Conservation (phyloP, 345 rosid species). For the Populus simonii region DNA sequence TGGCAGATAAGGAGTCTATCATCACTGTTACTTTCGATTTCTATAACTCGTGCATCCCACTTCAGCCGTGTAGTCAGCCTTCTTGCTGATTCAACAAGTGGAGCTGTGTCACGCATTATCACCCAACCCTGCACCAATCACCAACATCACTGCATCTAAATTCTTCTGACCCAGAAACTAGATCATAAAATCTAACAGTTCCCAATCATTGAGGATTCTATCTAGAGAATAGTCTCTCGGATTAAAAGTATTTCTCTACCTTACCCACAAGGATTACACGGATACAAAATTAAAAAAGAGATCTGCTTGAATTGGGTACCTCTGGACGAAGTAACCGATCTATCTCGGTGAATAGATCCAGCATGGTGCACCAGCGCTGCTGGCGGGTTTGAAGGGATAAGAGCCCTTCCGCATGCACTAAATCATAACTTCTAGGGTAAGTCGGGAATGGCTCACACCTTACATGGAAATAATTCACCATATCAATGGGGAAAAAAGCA, state of each 20-base stretch:
- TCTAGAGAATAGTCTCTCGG: too few relatives aligned
- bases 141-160: neutral
- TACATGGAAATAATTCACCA: constrained; percentile 4
- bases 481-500: neutral
- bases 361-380: constrained; percentile 47
- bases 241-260: neutral
- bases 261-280: neutral
- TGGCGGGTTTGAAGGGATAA: constrained; percentile 56
- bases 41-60: constrained; percentile 94
- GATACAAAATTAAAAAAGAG: neutral
- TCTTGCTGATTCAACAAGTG: constrained; percentile 78
- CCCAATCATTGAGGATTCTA: too few relatives aligned
- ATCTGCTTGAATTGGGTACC: constrained; percentile 38
- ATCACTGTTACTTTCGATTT: constrained; percentile 77
- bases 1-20: constrained; percentile 92
- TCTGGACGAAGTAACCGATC: constrained; percentile 97
- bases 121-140: constrained; percentile 83
- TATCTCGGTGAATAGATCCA: constrained; percentile 69
- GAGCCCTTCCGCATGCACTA: constrained; percentile 85
- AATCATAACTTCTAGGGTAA: constrained; percentile 90
- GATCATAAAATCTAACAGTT: neutral
- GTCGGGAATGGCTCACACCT: constrained; percentile 98
- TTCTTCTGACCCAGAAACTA: neutral
- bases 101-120: constrained; percentile 68
- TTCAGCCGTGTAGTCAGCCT: constrained; percentile 58